phyloP scores from a whole-genome alignment of 169 alveolate genomes.

The Cryptosporidium viatorum region DNA sequence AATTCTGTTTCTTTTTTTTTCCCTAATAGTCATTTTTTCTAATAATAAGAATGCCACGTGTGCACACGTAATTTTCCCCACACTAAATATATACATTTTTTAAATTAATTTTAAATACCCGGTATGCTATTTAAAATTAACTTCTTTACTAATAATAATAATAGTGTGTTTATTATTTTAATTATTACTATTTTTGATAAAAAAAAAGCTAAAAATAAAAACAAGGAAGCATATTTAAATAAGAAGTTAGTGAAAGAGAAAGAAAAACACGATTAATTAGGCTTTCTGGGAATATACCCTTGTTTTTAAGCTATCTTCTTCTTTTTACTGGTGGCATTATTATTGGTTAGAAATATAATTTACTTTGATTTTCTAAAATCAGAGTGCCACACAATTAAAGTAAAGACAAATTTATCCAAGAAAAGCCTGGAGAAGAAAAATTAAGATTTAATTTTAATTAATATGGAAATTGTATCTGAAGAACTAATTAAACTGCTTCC shows the following conservation, averaged over 20 bases:
- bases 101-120: background rate
- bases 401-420: background rate
- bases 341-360: background rate
- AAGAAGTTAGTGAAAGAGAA: too few species aligned
- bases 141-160: background rate
- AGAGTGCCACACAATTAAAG: background rate
- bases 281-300: background rate
- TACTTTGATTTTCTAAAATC: background rate
- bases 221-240: background rate
- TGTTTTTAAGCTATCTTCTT: background rate
- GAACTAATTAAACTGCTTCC: conserved; percentile 48
- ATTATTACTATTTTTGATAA: too few species aligned
- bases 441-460: background rate
- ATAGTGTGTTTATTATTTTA: too few species aligned
- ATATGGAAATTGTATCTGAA: conserved; percentile 17
- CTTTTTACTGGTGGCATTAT: background rate
- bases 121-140: background rate
- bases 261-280: background rate
- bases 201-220: background rate
- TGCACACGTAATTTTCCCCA: background rate
- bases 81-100: background rate
- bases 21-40: background rate
- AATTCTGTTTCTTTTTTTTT: background rate
- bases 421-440: background rate
- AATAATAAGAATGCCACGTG: conserved; percentile 1